These are phyloP conservation scores for Fusarium stilboides DNA, from an alignment of 2,329 filamentous ascomycete genomes.

Conservation along the genomic window DNA sequence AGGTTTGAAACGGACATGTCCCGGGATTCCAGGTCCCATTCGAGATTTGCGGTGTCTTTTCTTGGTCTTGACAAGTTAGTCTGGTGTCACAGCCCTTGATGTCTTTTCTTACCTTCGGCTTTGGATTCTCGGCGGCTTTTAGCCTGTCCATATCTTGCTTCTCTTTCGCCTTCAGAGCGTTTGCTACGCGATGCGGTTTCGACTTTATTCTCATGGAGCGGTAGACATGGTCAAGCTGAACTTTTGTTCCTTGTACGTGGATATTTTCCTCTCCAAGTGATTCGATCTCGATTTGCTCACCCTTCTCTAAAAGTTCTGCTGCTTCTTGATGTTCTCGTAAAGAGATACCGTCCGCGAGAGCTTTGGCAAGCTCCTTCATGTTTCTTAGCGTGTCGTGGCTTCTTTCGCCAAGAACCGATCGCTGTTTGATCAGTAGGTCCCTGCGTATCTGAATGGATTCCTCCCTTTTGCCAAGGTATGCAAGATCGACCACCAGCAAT, in stretches of 20 bases:
- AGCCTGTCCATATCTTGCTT: not conserved
- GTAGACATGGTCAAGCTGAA: not conserved
- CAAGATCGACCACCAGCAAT: not conserved
- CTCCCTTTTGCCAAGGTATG: not conserved
- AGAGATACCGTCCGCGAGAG: not conserved
- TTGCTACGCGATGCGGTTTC: not conserved
- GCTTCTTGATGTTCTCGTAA: not conserved
- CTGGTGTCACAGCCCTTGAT: not conserved
- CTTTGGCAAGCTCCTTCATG: not conserved
- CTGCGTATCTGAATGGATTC: not conserved
- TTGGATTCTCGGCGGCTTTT: not conserved
- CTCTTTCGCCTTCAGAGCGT: not conserved
- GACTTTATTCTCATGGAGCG: not conserved
- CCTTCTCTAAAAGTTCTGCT: not conserved
- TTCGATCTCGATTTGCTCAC: not conserved
- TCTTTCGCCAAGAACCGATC: not conserved
- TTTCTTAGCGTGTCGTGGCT: not conserved
- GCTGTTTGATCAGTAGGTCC: not conserved
- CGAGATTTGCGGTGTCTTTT: not conserved
- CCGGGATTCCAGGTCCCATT: not conserved
- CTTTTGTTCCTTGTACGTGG: not conserved
- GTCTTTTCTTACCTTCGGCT: not conserved
- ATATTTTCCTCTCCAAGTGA: not conserved
- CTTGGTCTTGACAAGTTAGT: not conserved
- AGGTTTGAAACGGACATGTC: no score